Conservation (phyloP, 257 asterid species). For the Cordia subcordata region DNA sequence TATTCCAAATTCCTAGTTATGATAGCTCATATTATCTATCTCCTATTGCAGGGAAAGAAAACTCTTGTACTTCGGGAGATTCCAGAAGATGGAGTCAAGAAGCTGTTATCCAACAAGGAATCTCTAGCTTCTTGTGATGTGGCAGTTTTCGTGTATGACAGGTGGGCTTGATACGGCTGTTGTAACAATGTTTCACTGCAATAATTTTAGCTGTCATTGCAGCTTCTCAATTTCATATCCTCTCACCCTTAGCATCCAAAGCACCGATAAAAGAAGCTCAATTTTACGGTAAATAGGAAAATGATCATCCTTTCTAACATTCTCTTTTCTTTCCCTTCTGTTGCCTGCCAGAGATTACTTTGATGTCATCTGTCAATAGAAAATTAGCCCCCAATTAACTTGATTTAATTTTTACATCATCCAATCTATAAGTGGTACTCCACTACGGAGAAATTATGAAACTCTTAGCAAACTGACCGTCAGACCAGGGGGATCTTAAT, state of each 20-base stretch:
- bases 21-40: background rate
- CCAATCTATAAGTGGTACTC: too few species aligned
- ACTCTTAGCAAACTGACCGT: too few species aligned
- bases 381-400: too few species aligned
- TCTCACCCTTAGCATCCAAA: too few species aligned
- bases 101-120: slow-evolving; percentile 57
- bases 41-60: slow-evolving; percentile 63
- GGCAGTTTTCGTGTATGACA: slow-evolving; percentile 87
- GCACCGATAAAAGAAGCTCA: too few species aligned
- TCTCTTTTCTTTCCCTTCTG: too few species aligned
- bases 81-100: slow-evolving; percentile 76
- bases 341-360: too few species aligned
- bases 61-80: slow-evolving; percentile 83
- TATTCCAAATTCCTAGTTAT: background rate
- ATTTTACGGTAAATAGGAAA: too few species aligned
- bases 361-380: background rate
- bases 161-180: slow-evolving; percentile 34
- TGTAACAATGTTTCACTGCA: background rate
- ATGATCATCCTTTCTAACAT: too few species aligned
- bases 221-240: background rate
- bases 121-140: slow-evolving; percentile 80
- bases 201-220: background rate
- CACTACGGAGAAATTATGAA: too few species aligned
- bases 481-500: too few species aligned
- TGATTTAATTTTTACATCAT: too few species aligned